Percentiles rank a stretch among this genome's conserved stretches.
Conservation (phyloP, 2,329 filamentous ascomycete genomes). For the Phyllachora maydis region DNA sequence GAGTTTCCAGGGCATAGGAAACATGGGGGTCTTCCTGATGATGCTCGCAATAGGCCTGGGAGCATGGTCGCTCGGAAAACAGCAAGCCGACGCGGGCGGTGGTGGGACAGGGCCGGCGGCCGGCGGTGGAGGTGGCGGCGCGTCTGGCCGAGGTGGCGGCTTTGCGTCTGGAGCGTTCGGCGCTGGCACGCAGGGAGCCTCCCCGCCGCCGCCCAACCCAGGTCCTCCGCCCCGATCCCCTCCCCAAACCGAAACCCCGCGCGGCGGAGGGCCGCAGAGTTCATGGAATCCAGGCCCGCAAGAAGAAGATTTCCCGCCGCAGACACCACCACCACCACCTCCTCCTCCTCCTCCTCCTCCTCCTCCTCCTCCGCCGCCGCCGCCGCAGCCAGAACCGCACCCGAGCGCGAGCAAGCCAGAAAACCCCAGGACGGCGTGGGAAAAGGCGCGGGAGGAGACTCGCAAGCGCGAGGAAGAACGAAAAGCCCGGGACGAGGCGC, state of each 20-base stretch:
- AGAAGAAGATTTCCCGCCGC: not conserved
- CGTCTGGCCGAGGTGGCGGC: constrained; percentile 5
- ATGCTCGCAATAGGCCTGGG: constrained; percentile 53
- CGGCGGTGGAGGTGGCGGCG: constrained; percentile 9
- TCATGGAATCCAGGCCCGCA: constrained; percentile 13
- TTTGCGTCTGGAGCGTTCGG: constrained; percentile 12
- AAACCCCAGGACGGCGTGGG: constrained; percentile 33
- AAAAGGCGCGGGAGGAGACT: constrained; percentile 48
- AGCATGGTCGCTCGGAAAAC: constrained; percentile 58
- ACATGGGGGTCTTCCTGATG: constrained; percentile 51
- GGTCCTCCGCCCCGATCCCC: constrained; percentile 10
- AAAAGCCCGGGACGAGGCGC: constrained; percentile 37
- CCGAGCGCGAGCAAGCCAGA: constrained; percentile 13
- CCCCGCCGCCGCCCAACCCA: constrained; percentile 11
- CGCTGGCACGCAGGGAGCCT: constrained; percentile 10
- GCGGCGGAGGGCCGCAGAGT: constrained; percentile 13
- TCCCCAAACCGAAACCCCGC: constrained; percentile 6
- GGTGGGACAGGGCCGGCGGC: constrained; percentile 3
- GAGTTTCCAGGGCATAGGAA: constrained; percentile 49
- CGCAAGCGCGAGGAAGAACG: constrained; percentile 42
- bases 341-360: too few relatives aligned
- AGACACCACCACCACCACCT: too few relatives aligned
- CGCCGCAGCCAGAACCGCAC: constrained; percentile 7
- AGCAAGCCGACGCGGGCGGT: constrained; percentile 24
- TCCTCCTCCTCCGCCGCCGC: too few relatives aligned